These are phyloP conservation scores for Talaromyces nanjingensis DNA, from an alignment of 495 filamentous ascomycete species.

Conservation along the genomic window DNA sequence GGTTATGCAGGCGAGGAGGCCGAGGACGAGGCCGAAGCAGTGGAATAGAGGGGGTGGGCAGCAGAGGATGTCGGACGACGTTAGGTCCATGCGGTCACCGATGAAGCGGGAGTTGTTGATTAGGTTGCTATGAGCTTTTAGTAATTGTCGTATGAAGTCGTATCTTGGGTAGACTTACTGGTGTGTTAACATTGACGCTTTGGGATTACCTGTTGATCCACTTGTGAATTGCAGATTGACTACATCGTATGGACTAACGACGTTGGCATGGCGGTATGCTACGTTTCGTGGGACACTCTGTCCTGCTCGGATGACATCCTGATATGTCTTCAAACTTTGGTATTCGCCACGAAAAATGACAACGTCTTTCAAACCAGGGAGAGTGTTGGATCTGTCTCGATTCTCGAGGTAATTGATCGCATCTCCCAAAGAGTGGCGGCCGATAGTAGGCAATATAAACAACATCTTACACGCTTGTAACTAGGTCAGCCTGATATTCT, in stretches of 20 bases:
- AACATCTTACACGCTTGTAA: conserved; percentile 49
- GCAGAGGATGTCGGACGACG: conserved; percentile 55
- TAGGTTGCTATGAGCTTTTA: conserved; percentile 42
- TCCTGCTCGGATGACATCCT: conserved; percentile 39
- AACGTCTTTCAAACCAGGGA: conserved; percentile 30
- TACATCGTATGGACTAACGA: conserved; percentile 50
- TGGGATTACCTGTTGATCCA: conserved; percentile 63
- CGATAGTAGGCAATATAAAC: conserved; percentile 58
- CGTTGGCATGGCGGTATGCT: conserved; percentile 26
- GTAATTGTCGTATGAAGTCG: background rate
- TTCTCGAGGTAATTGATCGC: conserved; percentile 29
- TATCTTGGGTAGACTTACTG: conserved; percentile 32
- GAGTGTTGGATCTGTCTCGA: conserved; percentile 18
- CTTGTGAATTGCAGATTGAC: conserved; percentile 68
- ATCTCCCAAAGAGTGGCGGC: conserved; percentile 45
- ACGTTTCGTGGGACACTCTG: conserved; percentile 17
- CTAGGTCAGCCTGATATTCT: background rate
- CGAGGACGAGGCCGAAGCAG: conserved; percentile 68
- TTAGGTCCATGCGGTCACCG: conserved; percentile 59
- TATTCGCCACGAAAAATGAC: conserved; percentile 49
- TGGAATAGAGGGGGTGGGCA: conserved; percentile 68
- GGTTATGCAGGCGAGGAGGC: conserved; percentile 58
- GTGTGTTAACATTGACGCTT: conserved; percentile 70
- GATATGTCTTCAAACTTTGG: conserved; percentile 44
- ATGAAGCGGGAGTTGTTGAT: conserved; percentile 67